Evolutionary conservation across 495 filamentous ascomycete genomes (phyloP), one percentile per base, ranked within the genome.

Genomic region (Penicillium cosmopolitanum): DNA sequence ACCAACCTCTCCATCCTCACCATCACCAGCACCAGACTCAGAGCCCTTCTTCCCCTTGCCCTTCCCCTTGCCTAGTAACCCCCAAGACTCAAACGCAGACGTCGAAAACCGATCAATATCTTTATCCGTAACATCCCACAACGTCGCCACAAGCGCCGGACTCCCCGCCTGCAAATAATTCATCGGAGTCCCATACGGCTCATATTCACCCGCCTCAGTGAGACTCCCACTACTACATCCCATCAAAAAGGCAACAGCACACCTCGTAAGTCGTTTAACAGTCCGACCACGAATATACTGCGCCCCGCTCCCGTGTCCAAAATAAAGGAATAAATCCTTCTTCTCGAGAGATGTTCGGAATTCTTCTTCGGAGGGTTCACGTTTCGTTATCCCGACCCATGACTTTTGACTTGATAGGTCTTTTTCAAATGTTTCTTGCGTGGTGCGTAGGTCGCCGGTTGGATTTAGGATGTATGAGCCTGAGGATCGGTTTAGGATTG

Each of bases 41-140:
- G 69, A 73, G 2, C 58, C 55, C 46, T 65, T 66, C 44, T 53
- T 67, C 53, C 63, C 66, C 42, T 53, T 68, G 51, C 54, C 19
- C 19, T 53, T 67, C 53, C 62, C 66, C 42, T 53, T 68, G 51
- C 54, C 63, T 28, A 92, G 75, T 3, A 98, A 68, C 13, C 95
- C 95, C 95, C 95, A 98, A 55, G 86, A 82, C 68, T 93, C 88
- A 51, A 96, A 87, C 3, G 88, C 77, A 15, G 82, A 77, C 21
- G 85, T 84, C 0, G 92, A 87, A 69, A 97, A 96, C 36, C 93
- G 87, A 77, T 98, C 95, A 65, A 96, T 95, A 69, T 98, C 95
- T 62, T 89, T 89, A 65, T 98, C 95, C 12, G 96, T 98, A 19
- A 98, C 95, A 73, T 98, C 95, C 95, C 95, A 98, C 36, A 98